These are phyloP conservation scores for Eucalyptus erythrocorys DNA, from an alignment of 345 rosid species.

Conservation along the genomic window DNA sequence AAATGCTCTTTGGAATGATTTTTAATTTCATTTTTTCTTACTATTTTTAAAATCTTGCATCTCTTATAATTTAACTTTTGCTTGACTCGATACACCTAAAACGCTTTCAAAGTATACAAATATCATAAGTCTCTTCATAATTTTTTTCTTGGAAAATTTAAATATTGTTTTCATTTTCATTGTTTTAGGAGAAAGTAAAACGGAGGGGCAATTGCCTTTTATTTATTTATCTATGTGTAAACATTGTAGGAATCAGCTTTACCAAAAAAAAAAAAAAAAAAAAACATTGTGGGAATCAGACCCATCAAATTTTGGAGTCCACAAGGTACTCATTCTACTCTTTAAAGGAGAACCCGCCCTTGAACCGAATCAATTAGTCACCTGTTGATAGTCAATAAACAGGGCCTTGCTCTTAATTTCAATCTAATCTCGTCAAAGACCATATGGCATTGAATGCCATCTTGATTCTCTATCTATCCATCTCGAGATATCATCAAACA, in stretches of 20 bases:
- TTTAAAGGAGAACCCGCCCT: not conserved
- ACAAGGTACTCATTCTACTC: not conserved
- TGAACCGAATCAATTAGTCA: not conserved
- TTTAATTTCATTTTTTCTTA: not conserved
- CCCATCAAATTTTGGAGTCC: not conserved
- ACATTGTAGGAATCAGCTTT: not conserved
- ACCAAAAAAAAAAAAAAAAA: no score
- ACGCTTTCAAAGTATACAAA: not conserved
- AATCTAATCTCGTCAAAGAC: accelerated
- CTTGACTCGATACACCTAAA: not conserved
- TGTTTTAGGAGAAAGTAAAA: not conserved
- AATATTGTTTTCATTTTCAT: not conserved
- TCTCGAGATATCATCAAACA: not conserved
- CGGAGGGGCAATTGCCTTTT: not conserved
- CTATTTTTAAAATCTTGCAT: not conserved
- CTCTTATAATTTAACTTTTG: not conserved
- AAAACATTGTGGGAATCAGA: not conserved
- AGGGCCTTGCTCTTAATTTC: not conserved
- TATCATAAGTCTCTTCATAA: not conserved
- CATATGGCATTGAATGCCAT: not conserved
- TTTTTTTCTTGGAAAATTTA: not conserved
- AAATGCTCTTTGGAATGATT: not conserved
- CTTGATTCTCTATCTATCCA: not conserved
- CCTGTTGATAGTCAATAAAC: accelerated
- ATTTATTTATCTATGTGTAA: not conserved